Base-by-base conservation (phyloP, 2,329 filamentous ascomycete genomes). In the Phyllosticta citrichinensis region DNA sequence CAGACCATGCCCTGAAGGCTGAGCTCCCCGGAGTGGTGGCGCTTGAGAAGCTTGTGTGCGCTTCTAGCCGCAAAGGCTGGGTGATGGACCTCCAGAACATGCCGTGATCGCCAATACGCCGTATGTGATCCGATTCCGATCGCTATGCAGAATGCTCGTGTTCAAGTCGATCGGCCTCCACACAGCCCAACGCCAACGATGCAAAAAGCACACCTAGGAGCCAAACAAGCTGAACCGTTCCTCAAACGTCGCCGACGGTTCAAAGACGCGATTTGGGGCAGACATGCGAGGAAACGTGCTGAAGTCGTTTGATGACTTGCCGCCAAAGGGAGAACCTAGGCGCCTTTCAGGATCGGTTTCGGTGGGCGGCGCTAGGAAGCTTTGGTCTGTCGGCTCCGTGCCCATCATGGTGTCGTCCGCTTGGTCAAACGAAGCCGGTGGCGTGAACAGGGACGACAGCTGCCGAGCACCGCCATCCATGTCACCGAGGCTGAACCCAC, bases 401-500 rank as follows among this genome's bases (percentile, higher is more conserved):
- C 67, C 65, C 65, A 71, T 70, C 27, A n/a, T 52, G 17, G 58
- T 52, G 27, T 67, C 65, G 20, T 68, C 65, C 52, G 70, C 68
- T 11, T 61, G 69, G 53, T 70, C 70, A 61, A 69, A 67, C 56
- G 68, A 66, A 2, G 67, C 58, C 30, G 78, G 77, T 6, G 81
- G 80, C 3, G 77, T 80, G 67, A 85, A 83, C 3, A 85, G 73
- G 61, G 79, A 77, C 53, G 81, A 76, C 35, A 85, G 74, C 58
- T 79, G 76, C 57, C 76, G 72, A 66, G 75, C 78, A 57, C 78
- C 75, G 27, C 77, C 77, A 63, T 76, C 77, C 62, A 83, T 79
- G 58, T 83, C 81, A 56, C 83, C 81, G 24, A 82, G 77, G 55
- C 83, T 86, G 66, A 84, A 85, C 60, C 84, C 84, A 52, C 84